A percentile compares a stretch with the other conserved stretches of the same genome.
Conservation (phyloP, 2,329 filamentous ascomycete species). For the Chaetomium olivaceum region DNA sequence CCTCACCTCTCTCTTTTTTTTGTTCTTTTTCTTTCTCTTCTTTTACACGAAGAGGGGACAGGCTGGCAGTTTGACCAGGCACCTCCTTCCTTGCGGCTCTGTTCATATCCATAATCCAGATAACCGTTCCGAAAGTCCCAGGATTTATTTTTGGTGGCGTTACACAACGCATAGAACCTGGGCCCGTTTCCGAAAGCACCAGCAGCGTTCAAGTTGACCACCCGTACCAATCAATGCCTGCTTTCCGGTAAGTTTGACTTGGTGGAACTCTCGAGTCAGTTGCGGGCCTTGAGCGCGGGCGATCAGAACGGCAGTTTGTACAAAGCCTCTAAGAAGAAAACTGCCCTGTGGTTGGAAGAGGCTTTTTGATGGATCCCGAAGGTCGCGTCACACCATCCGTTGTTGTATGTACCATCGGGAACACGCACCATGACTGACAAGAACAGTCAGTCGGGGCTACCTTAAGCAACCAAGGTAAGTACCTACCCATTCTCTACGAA, state of each 20-base stretch:
- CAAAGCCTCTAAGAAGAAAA: background rate
- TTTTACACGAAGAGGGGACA: no score
- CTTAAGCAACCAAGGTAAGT: background rate
- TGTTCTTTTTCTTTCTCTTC: no score
- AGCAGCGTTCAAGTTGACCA: background rate
- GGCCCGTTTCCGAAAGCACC: background rate
- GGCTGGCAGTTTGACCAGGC: background rate
- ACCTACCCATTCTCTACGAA: background rate
- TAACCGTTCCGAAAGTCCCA: slow-evolving; percentile 7
- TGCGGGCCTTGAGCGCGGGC: background rate
- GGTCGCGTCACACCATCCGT: background rate
- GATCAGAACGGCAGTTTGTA: slow-evolving; percentile 1
- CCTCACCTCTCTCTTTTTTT: no score
- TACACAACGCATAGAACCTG: background rate
- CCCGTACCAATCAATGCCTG: background rate
- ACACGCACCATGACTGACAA: background rate
- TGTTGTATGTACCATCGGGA: background rate
- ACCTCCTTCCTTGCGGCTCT: background rate
- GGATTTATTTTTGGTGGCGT: background rate
- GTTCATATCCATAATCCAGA: background rate
- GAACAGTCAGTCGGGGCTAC: background rate
- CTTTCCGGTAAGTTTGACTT: background rate
- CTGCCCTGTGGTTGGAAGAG: background rate
- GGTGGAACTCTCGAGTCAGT: background rate
- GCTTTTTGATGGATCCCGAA: background rate